Conservation (phyloP, 2,329 filamentous ascomycete genomes). For the Fusarium siculi region DNA sequence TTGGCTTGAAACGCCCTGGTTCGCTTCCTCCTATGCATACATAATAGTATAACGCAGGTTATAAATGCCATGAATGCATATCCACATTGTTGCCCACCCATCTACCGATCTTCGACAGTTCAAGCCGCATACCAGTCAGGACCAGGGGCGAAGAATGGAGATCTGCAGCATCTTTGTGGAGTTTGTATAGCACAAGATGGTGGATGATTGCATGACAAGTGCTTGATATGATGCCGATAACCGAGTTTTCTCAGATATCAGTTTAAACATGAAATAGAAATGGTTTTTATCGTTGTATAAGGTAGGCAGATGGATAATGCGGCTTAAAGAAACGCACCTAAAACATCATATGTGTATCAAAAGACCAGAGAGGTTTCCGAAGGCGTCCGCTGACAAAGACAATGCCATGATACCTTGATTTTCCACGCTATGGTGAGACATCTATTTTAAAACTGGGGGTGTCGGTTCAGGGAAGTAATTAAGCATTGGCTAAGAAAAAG, state of each 20-base stretch:
- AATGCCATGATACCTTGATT: not conserved
- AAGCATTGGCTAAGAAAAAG: conserved; percentile 30
- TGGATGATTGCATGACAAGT: not conserved
- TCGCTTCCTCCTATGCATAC: not conserved
- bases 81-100: conserved; percentile 1
- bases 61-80: not conserved
- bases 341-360: not conserved
- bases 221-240: conserved; percentile 11
- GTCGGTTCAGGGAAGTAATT: conserved; percentile 7
- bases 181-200: not conserved
- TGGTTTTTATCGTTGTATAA: not conserved
- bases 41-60: not conserved
- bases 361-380: not conserved
- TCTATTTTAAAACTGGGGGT: conserved; percentile 18
- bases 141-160: conserved; percentile 6
- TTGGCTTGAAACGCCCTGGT: conserved; percentile 4
- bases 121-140: not conserved
- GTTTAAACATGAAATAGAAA: not conserved
- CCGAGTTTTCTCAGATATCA: not conserved
- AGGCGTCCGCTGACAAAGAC: not conserved
- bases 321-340: not conserved
- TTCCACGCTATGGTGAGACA: not conserved
- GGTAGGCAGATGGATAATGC: not conserved
- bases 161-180: conserved; percentile 14
- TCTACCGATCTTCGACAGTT: conserved; percentile 15